These are phyloP conservation scores for Umbelopsis sp. DNA, from an alignment of 192 early-diverging fungal species.

Conservation along the genomic window DNA sequence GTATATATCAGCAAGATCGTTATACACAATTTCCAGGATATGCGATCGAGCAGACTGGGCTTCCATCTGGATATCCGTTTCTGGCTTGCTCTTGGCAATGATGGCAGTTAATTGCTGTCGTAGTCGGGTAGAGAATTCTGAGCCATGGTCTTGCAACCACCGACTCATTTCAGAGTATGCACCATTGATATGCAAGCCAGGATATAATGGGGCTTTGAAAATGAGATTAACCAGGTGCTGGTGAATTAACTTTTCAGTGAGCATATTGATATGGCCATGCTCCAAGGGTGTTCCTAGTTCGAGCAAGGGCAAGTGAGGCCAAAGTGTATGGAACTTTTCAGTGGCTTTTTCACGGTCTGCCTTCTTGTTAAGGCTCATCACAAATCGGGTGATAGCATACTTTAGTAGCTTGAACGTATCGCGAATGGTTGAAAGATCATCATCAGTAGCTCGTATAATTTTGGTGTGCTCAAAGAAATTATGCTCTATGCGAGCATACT, in stretches of 20 bases:
- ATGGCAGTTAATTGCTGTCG: constrained; percentile 40
- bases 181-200: constrained; percentile 35
- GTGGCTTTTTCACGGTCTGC: constrained; percentile 35
- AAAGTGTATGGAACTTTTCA: constrained; percentile 24
- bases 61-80: constrained; percentile 28
- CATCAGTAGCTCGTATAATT: constrained; percentile 40
- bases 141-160: constrained; percentile 33
- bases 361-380: constrained; percentile 42
- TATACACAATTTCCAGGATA: constrained; percentile 31
- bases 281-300: constrained; percentile 28
- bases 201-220: constrained; percentile 36
- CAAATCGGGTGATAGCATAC: constrained; percentile 33
- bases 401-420: constrained; percentile 39
- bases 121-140: constrained; percentile 31
- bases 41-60: constrained; percentile 25
- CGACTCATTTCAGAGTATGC: constrained; percentile 28
- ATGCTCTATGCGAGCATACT: constrained; percentile 38
- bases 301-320: constrained; percentile 24
- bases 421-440: constrained; percentile 43
- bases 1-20: constrained; percentile 36
- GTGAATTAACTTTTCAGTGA: constrained; percentile 38
- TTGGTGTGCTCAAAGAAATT: constrained; percentile 39
- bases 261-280: constrained; percentile 31
- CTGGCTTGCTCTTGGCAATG: constrained; percentile 35
- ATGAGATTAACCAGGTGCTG: constrained; percentile 31